Evolutionary conservation across 768 basidiomycete genomes (phyloP).

Genomic region (Russula ochroleuca): DNA sequence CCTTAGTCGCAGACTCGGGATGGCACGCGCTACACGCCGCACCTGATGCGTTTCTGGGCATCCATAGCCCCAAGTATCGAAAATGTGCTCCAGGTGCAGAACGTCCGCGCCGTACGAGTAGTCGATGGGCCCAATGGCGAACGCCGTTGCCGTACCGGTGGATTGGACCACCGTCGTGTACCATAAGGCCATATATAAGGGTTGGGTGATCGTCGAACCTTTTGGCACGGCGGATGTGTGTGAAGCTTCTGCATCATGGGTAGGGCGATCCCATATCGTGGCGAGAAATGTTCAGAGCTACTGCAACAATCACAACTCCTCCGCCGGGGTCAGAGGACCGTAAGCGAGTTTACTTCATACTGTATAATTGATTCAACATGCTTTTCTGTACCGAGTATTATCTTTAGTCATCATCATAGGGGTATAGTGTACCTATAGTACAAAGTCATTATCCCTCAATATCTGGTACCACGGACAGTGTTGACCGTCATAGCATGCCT

Average conservation of each 20-base stretch:
- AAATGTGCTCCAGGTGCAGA: conserved; percentile 46
- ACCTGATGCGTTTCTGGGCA: conserved; percentile 80
- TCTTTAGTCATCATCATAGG: not conserved
- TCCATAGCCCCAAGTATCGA: conserved; percentile 53
- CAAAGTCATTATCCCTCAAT: conserved; percentile 8
- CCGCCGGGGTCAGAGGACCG: too few species aligned
- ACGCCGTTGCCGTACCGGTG: too few species aligned
- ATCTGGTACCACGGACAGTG: conserved; percentile 18
- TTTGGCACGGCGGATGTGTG: conserved; percentile 47
- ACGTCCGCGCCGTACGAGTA: conserved; percentile 33
- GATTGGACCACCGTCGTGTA: conserved; percentile 29
- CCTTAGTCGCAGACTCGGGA: conserved; percentile 78
- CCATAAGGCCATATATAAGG: conserved; percentile 68
- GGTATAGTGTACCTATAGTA: conserved; percentile 7
- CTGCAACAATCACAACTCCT: too few species aligned
- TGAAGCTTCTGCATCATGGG: conserved; percentile 72
- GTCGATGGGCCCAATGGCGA: conserved; percentile 21
- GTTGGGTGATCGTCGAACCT: conserved; percentile 67
- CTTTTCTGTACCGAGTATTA: too few species aligned
- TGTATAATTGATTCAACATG: too few species aligned
- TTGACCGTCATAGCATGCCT: conserved; percentile 34
- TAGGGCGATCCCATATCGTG: too few species aligned
- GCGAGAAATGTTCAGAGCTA: too few species aligned
- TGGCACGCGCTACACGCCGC: conserved; percentile 66
- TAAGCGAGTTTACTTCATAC: too few species aligned